Base-by-base conservation (phyloP, 1,284 basidiomycete genomes). In the Heimioporus punctisporus region DNA sequence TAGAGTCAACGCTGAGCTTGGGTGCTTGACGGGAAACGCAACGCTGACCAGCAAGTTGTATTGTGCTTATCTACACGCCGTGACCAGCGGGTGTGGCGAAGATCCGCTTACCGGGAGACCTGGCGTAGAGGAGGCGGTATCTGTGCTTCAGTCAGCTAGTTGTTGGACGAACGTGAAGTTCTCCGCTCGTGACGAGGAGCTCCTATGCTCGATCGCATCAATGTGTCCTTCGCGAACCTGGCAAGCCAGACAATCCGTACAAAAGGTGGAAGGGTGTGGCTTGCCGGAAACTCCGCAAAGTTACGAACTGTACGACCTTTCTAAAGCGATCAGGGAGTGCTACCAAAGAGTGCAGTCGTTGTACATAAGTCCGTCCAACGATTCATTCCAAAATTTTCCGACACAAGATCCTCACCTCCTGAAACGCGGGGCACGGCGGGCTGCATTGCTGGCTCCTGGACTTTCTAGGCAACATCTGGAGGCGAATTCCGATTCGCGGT, bases 121-220 rank as follows among this genome's bases (percentile, higher is more conserved):
- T 1, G 82, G 82, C 6, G 76, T 73, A 2, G 74, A 80, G 49
- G 74, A 81, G 49, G 81, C 79, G 2, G 56, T 82, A 15, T 59
- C 64, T 31, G 62, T 74, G 21, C 60, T 82, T 6, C 57, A 54
- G 3, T 77, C 76, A 4, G 70, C 77, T 4, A 54, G 63, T 10
- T 76, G 68, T 30, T 63, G 60, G 19, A 78, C 80, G 0, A 78
- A 78, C 52, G 66, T 73, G 57, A 59, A 55, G 11, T 64, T 82
- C 6, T 53, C 53, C 7, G 14, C 34, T 5, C 57, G 62, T 0
- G 74, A 77, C 15, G 59, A 53, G 5, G 45, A 63, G 2, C 57
- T 79, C 17, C 58, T 82, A 6, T 17, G 48, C 11, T 41, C 64
- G 23, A 78, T 83, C n/a, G 55, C 58, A 7, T 48, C 61, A 2